Percentiles rank a stretch among this genome's conserved stretches.
These are phyloP conservation scores for Fraxinus ornus DNA, from an alignment of 305 asterid species.

Conservation along the genomic window DNA sequence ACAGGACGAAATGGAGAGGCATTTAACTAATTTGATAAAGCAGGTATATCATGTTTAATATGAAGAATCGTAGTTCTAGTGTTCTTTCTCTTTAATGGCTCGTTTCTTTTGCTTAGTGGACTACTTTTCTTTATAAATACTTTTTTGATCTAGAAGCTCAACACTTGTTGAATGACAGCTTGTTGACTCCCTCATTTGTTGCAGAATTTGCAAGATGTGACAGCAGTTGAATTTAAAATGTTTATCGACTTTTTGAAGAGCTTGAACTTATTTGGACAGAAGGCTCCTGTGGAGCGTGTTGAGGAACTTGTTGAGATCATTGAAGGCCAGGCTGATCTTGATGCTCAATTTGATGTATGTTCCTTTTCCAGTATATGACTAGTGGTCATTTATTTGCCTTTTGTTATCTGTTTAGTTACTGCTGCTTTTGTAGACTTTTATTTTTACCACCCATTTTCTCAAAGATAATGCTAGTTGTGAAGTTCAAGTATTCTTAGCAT, in stretches of 20 bases:
- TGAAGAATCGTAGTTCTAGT: not conserved
- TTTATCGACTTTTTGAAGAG: constrained; percentile 88
- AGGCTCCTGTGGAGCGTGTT: constrained; percentile 77
- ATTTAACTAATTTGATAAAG: constrained; percentile 76
- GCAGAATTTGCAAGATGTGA: constrained; percentile 93
- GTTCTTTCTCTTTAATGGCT: not conserved
- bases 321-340: constrained; percentile 97
- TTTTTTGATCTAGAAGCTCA: constrained; percentile 11
- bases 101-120: constrained; percentile 1
- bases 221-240: constrained; percentile 84
- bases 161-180: constrained; percentile 7
- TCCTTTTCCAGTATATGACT: constrained; percentile 14
- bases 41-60: constrained; percentile 47
- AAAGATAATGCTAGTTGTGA: not conserved
- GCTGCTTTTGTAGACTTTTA: constrained; percentile 11
- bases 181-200: constrained; percentile 19
- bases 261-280: constrained; percentile 83
- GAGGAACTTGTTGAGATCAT: constrained; percentile 97
- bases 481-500: not conserved
- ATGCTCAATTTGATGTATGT: constrained; percentile 86
- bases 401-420: not conserved
- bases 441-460: not conserved
- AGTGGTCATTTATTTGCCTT: constrained; percentile 16
- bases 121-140: not conserved
- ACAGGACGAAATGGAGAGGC: constrained; percentile 86